Evolutionary conservation across 2,329 filamentous ascomycete species (phyloP).

Genomic region (Immersiporthe knoxdaviesiana): DNA sequence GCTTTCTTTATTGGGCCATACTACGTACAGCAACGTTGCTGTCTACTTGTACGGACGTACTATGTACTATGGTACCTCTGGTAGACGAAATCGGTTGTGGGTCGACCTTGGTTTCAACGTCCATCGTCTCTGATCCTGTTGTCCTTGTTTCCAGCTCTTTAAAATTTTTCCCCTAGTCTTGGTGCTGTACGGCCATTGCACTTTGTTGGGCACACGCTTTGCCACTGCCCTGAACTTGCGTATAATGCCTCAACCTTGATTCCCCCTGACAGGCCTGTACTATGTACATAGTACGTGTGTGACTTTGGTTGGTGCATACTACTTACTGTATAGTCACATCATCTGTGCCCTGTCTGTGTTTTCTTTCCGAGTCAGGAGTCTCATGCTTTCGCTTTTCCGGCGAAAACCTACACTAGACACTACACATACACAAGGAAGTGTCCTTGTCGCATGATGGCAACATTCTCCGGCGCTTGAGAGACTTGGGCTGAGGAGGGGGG

Average conservation of each 20-base stretch:
- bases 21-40: conserved; percentile 9
- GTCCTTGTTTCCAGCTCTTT: neutral
- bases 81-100: neutral
- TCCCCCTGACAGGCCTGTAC: neutral
- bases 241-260: neutral
- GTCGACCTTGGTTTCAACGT: conserved; percentile 8
- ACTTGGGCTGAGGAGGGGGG: neutral
- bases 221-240: neutral
- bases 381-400: neutral
- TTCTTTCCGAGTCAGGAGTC: neutral
- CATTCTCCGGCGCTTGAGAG: neutral
- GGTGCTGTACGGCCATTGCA: neutral
- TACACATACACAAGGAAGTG: neutral
- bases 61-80: no score
- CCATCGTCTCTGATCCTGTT: neutral
- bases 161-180: neutral
- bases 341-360: neutral
- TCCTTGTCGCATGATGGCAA: neutral
- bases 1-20: conserved; percentile 10
- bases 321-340: neutral
- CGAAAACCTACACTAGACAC: neutral
- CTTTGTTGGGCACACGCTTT: neutral
- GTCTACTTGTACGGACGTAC: no score
- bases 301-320: neutral
- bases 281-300: neutral